These are phyloP conservation scores for Acanthamoeba castellanii DNA, from an alignment of 208 protist species.

Conservation along the genomic window DNA sequence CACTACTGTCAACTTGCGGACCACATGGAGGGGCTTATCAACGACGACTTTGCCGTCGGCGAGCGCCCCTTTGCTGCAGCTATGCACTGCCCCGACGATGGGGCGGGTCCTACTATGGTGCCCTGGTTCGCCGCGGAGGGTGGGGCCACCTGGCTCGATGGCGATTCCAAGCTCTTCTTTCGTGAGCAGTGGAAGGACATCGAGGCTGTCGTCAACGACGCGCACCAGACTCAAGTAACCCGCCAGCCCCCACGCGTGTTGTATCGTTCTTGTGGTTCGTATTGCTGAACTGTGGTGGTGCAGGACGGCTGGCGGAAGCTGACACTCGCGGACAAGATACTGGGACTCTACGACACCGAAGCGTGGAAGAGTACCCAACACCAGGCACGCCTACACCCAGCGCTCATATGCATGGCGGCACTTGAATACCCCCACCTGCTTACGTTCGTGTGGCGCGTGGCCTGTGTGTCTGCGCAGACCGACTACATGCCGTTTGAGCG, in stretches of 20 bases:
- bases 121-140: background rate
- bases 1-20: constrained; percentile 46
- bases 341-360: constrained; percentile 58
- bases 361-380: constrained; percentile 68
- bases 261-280: background rate
- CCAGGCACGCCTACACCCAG: background rate
- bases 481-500: constrained; percentile 71
- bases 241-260: background rate
- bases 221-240: background rate
- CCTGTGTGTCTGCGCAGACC: background rate
- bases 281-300: too few relatives aligned
- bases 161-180: constrained; percentile 50
- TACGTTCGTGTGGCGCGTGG: background rate
- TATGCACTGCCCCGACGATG: background rate
- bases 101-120: background rate
- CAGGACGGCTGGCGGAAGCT: constrained; percentile 35
- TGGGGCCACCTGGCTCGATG: background rate
- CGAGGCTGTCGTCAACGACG: constrained; percentile 34
- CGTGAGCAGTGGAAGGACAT: constrained; percentile 55
- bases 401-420: background rate
- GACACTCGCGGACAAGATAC: constrained; percentile 51
- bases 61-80: background rate
- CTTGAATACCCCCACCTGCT: background rate
- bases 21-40: constrained; percentile 67
- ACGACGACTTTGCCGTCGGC: constrained; percentile 11